Conservation (phyloP, 108 stramenopile genomes). For the Schizochytrium sp. region DNA sequence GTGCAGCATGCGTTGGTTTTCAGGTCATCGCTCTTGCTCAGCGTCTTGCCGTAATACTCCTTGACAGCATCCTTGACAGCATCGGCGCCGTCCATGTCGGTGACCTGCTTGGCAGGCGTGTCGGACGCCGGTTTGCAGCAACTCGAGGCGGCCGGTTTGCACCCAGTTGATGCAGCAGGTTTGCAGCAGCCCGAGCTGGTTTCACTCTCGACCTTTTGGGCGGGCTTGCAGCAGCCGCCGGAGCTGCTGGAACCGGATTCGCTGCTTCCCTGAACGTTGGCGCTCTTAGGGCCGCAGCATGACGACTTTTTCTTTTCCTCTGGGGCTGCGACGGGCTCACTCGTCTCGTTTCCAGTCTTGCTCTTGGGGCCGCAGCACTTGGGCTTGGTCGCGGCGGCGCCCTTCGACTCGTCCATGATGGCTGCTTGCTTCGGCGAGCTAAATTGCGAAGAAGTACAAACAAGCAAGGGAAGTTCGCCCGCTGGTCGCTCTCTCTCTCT, state of each 20-base stretch:
- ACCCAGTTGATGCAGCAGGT: neutral
- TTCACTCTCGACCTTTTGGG: neutral
- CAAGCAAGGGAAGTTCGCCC: too few species aligned
- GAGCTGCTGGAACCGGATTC: neutral
- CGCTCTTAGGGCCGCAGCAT: too few species aligned
- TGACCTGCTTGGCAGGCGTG: neutral
- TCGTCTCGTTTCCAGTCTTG: too few species aligned
- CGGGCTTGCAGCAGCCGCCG: neutral
- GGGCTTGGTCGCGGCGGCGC: too few species aligned
- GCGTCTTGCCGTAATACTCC: conserved; percentile 73
- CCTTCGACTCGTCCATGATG: too few species aligned
- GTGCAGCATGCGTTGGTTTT: conserved; percentile 93
- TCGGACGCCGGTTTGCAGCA: neutral
- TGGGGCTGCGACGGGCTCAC: too few species aligned
- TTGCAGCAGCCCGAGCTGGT: neutral
- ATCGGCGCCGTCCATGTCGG: neutral
- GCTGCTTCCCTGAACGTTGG: too few species aligned
- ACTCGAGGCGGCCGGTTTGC: neutral
- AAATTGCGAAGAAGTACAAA: too few species aligned
- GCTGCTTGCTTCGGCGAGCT: too few species aligned
- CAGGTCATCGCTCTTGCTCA: conserved; percentile 68
- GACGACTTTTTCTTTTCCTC: too few species aligned
- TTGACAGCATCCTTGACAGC: conserved; percentile 38
- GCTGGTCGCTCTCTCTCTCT: too few species aligned
- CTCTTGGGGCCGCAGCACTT: too few species aligned